Evolutionary conservation across 805 yeast genomes (phyloP).

Genomic region (Sporopachydermia lactativora): DNA sequence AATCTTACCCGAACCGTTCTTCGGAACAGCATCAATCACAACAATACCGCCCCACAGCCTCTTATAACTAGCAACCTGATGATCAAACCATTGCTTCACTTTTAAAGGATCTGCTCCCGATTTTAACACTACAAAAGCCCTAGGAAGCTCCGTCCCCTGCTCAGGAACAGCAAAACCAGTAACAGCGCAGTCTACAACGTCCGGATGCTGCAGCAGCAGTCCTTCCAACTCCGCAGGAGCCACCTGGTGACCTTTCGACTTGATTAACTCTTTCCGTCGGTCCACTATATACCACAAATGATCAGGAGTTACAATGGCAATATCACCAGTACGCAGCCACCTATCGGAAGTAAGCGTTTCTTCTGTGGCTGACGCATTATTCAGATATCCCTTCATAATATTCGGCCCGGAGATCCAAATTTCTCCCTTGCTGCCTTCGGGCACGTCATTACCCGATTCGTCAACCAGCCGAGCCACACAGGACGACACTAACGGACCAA

Average conservation of each 20-base stretch:
- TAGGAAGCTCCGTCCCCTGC: conserved; percentile 55
- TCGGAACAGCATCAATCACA: conserved; percentile 73
- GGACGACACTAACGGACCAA: conserved; percentile 28
- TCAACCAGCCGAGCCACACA: conserved; percentile 35
- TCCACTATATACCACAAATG: conserved; percentile 36
- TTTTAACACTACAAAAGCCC: conserved; percentile 21
- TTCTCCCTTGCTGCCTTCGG: conserved; percentile 37
- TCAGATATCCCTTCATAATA: conserved; percentile 36
- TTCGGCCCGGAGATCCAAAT: conserved; percentile 43
- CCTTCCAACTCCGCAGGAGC: conserved; percentile 94
- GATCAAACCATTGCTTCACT: conserved; percentile 20
- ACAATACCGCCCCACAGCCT: conserved; percentile 35
- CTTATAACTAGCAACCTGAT: conserved; percentile 22
- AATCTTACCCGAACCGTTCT: conserved; percentile 90
- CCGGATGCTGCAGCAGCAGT: conserved; percentile 56
- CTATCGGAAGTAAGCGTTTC: conserved; percentile 31
- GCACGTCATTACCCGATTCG: conserved; percentile 28
- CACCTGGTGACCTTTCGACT: conserved; percentile 68
- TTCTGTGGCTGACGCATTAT: conserved; percentile 33
- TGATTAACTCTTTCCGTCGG: conserved; percentile 55
- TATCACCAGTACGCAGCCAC: conserved; percentile 50
- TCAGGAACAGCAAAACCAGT: conserved; percentile 60
- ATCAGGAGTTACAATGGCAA: conserved; percentile 23
- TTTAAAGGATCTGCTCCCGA: conserved; percentile 12
- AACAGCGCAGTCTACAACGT: conserved; percentile 80